phyloP scores from a whole-genome alignment of 2,329 filamentous ascomycete genomes.

The Trichoderma arundinaceum region DNA sequence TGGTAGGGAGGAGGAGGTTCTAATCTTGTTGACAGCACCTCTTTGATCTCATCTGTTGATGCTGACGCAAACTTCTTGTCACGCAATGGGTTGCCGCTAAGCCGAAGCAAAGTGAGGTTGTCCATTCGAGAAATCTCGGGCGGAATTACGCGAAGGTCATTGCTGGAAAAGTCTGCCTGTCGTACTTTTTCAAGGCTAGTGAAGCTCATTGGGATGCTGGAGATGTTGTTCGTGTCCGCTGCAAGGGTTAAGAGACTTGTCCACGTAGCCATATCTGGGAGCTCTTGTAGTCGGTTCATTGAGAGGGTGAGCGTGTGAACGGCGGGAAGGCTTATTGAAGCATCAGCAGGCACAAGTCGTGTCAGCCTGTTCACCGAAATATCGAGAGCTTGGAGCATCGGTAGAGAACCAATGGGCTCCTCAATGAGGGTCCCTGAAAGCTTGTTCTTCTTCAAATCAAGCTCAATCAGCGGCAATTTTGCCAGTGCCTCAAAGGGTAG shows the following conservation, averaged over 20 bases:
- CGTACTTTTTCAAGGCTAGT: slow-evolving; percentile 69
- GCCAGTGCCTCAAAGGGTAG: slow-evolving; percentile 74
- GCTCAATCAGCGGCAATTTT: slow-evolving; percentile 71
- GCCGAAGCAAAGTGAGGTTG: slow-evolving; percentile 71
- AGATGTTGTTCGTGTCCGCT: slow-evolving; percentile 82
- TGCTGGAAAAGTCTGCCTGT: slow-evolving; percentile 82
- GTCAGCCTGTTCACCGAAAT: slow-evolving; percentile 76
- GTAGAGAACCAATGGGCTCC: slow-evolving; percentile 61
- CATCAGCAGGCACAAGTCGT: slow-evolving; percentile 52
- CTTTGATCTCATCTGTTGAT: slow-evolving; percentile 80
- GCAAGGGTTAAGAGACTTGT: slow-evolving; percentile 72
- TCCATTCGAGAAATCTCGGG: slow-evolving; percentile 81
- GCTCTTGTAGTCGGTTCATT: slow-evolving; percentile 73
- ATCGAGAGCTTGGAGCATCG: slow-evolving; percentile 75
- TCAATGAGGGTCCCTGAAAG: slow-evolving; percentile 75
- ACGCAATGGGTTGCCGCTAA: slow-evolving; percentile 87
- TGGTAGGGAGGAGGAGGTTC: slow-evolving; percentile 59
- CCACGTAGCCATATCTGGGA: slow-evolving; percentile 81
- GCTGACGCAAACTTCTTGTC: slow-evolving; percentile 87
- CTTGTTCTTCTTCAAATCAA: slow-evolving; percentile 78
- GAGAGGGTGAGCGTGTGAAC: slow-evolving; percentile 78
- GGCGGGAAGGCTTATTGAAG: slow-evolving; percentile 67
- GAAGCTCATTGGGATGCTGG: slow-evolving; percentile 77
- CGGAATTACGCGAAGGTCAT: slow-evolving; percentile 78
- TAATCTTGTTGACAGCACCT: slow-evolving; percentile 69